Conservation (phyloP, 2,329 filamentous ascomycete genomes). For the Ploettnerulaceae sp. region DNA sequence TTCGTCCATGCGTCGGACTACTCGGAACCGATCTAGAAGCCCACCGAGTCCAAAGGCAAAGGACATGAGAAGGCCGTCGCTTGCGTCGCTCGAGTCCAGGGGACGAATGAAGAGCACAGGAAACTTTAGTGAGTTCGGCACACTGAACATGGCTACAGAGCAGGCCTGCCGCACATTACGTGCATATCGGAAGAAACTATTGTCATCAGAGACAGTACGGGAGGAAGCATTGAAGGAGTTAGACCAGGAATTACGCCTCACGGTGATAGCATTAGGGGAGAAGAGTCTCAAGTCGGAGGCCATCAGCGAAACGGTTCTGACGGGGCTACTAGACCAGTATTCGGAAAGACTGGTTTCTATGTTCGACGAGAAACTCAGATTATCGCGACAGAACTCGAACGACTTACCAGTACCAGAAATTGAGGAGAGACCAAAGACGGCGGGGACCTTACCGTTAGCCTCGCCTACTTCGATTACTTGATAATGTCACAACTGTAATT, state of each 20-base stretch:
- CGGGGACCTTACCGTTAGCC: constrained; percentile 13
- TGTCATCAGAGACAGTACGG: constrained; percentile 50
- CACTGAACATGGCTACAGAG: constrained; percentile 58
- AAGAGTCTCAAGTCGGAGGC: constrained; percentile 37
- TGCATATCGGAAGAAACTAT: constrained; percentile 58
- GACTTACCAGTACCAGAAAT: constrained; percentile 12
- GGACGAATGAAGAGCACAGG: constrained; percentile 46
- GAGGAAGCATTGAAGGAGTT: constrained; percentile 56
- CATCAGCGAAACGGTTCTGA: constrained; percentile 54
- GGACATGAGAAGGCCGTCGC: constrained; percentile 46
- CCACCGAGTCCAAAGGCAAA: constrained; percentile 29
- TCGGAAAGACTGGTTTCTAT: constrained; percentile 66
- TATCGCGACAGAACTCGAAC: constrained; percentile 34
- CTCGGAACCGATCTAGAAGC: constrained; percentile 31
- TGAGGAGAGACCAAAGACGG: constrained; percentile 26
- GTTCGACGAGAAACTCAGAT: constrained; percentile 65
- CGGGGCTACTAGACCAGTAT: constrained; percentile 67
- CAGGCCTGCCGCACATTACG: constrained; percentile 58
- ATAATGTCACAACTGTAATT: not conserved
- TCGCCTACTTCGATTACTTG: not conserved
- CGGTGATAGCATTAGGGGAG: constrained; percentile 50
- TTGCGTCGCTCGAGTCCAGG: constrained; percentile 43
- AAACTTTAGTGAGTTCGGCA: constrained; percentile 45
- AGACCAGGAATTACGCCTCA: constrained; percentile 60
- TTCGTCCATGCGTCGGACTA: constrained; percentile 18